Conservation (phyloP, 177 flowering plant species). For the Telopea speciosissima region DNA sequence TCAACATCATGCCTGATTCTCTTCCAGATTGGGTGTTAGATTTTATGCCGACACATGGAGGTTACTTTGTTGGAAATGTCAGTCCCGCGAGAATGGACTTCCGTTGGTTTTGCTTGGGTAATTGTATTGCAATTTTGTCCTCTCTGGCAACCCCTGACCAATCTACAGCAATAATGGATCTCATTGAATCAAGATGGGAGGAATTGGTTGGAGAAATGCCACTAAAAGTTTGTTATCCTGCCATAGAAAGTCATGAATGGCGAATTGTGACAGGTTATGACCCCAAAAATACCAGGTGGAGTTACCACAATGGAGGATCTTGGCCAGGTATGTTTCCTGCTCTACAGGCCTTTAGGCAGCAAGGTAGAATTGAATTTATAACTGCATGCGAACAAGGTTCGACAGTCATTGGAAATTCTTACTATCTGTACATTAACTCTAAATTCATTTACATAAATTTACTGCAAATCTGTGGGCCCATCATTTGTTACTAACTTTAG, state of each 20-base stretch:
- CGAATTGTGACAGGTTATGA: conserved; percentile 7
- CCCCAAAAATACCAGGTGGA: conserved; percentile 14
- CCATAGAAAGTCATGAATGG: conserved; percentile 10
- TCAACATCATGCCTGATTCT: neutral
- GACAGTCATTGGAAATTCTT: neutral
- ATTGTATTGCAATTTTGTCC: conserved; percentile 11
- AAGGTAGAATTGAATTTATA: neutral
- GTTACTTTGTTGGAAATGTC: conserved; percentile 12
- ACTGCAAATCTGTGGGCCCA: neutral
- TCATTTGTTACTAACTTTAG: neutral
- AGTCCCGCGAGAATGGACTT: conserved; percentile 14
- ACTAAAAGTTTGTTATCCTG: conserved; percentile 9
- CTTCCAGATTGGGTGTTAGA: neutral
- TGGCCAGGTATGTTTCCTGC: conserved; percentile 10
- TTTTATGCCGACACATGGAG: conserved; percentile 4
- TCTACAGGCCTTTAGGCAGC: neutral
- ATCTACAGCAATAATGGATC: conserved; percentile 13
- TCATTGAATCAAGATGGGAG: conserved; percentile 11
- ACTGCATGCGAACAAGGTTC: neutral
- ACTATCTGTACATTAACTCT: neutral
- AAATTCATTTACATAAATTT: too few species aligned
- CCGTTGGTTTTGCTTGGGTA: conserved; percentile 14
- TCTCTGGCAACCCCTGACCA: conserved; percentile 6
- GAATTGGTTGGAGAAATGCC: conserved; percentile 14
- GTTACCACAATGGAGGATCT: conserved; percentile 15